Evolutionary conservation across 371 early-diverging fungal genomes (phyloP).

Genomic region (Syncephalastrum racemosum): DNA sequence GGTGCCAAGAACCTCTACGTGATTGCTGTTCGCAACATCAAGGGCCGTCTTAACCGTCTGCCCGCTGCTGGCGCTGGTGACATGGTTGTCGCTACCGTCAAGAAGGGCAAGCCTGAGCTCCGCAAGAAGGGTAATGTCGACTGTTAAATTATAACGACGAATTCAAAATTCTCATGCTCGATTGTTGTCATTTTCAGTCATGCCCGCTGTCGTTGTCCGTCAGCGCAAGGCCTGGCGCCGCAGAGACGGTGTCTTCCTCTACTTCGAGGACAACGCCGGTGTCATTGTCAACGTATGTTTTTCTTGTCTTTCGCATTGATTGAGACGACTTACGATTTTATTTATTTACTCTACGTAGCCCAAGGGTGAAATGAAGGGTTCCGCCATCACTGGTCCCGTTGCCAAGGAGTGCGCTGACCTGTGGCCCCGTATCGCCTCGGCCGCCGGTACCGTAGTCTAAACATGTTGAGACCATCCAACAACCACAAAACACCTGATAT

Average conservation of each 20-base stretch:
- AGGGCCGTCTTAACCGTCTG: conserved; percentile 98
- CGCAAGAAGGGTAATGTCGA: conserved; percentile 92
- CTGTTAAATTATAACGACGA: not conserved
- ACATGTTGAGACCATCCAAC: not conserved
- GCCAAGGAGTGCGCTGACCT: conserved; percentile 99
- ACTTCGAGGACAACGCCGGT: conserved; percentile 87
- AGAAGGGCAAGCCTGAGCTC: conserved; percentile 99
- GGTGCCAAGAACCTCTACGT: conserved; percentile 99
- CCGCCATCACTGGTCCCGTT: conserved; percentile 99
- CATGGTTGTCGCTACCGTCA: conserved; percentile 99
- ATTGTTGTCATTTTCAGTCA: conserved; percentile 59
- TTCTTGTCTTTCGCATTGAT: not conserved
- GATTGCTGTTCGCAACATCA: conserved; percentile 97
- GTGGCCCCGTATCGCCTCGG: conserved; percentile 99
- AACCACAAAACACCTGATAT: conserved; percentile 3
- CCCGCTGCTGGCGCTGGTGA: conserved; percentile 99
- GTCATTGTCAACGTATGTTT: conserved; percentile 53
- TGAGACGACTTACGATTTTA: not conserved
- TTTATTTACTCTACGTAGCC: conserved; percentile 45
- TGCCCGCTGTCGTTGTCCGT: conserved; percentile 99
- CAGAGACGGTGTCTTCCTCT: conserved; percentile 98
- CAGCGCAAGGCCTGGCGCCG: conserved; percentile 99
- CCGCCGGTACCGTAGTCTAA: conserved; percentile 88
- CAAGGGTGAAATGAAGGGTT: conserved; percentile 99
- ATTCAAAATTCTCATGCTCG: not conserved